Evolutionary conservation across 768 basidiomycete species (phyloP), one percentile per base, ranked within the genome.

Genomic region (Pleurotus ostreatus): DNA sequence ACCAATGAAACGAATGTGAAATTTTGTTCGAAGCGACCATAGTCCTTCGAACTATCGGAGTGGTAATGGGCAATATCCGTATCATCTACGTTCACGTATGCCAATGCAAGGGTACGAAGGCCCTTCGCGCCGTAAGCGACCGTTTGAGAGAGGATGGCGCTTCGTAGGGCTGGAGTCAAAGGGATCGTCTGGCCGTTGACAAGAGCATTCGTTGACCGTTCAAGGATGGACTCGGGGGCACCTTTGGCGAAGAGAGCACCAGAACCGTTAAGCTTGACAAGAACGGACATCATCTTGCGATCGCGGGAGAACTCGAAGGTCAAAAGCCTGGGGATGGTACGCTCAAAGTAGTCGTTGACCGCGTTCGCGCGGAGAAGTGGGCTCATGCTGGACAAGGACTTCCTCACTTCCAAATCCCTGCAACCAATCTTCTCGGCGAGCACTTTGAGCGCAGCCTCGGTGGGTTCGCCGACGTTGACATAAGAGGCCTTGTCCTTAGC

Each of bases 251-350:
- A 89, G 4, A 98, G 78, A 6, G 89, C 81, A n/a, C 91, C 90
- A 4, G 70, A 71, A 1, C 80, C 81, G 56, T 84, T 82, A 55
- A 84, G 78, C 58, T 75, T 81, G 39, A 92, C 90, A 49, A 98
- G 84, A 51, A 98, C 95, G 18, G 96, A 97, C 96, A 98, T 98
- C 85, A 95, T 96, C 75, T 98, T 99, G 66, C 96, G 89, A 71
- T 98, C 96, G 16, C 96, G 86, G 18, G 94, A 92, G 73, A 99
- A 98, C 70, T 99, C 96, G 70, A 99, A 96, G 6, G 95, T 99
- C 63, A 97, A 75, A 12, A 97, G 80, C 57, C 94, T 86, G 15
- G 85, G 77, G 65, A 92, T 87, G 13, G 74, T 77, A 52, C 76
- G 74, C 61, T 94, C 92, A 69, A 92, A 87, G 70, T 85, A 79